A percentile compares a stretch with the other conserved stretches of the same genome.
Conservation (phyloP, 352 stramenopile genomes). For the Pythium folliculosum region DNA sequence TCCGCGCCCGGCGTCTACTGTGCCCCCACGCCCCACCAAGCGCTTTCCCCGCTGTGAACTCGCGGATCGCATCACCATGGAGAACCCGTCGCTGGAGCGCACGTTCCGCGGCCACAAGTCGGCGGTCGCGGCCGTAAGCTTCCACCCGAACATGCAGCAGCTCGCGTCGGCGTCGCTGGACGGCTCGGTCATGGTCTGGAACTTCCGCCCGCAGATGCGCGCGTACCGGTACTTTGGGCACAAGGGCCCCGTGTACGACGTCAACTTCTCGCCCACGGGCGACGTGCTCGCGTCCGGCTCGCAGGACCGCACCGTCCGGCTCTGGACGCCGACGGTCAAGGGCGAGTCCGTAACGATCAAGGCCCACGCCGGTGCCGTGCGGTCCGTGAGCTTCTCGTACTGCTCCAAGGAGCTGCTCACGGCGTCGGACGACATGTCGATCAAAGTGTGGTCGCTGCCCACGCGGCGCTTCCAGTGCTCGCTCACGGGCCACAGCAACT, state of each 20-base stretch:
- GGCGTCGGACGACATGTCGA: slow-evolving; percentile 91
- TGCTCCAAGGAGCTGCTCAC: slow-evolving; percentile 84
- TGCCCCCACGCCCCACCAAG: no score
- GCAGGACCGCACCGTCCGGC: slow-evolving; percentile 88
- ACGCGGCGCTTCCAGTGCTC: slow-evolving; percentile 86
- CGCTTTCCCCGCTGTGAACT: no score
- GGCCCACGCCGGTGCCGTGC: slow-evolving; percentile 63
- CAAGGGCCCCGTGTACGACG: slow-evolving; percentile 71
- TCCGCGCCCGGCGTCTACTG: no score
- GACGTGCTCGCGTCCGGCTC: slow-evolving; percentile 87
- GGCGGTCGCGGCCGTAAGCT: slow-evolving; percentile 74
- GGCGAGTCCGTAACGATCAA: slow-evolving; percentile 73
- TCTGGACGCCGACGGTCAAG: slow-evolving; percentile 88
- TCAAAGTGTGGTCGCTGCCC: slow-evolving; percentile 90
- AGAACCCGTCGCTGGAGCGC: slow-evolving; percentile 82
- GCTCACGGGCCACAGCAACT: slow-evolving; percentile 91
- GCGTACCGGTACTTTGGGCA: slow-evolving; percentile 85
- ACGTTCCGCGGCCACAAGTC: slow-evolving; percentile 88
- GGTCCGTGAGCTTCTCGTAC: slow-evolving; percentile 85
- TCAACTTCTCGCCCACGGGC: slow-evolving; percentile 81
- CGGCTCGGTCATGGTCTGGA: slow-evolving; percentile 90
- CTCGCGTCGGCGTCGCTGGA: slow-evolving; percentile 81
- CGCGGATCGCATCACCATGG: no score
- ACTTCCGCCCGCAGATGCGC: slow-evolving; percentile 82
- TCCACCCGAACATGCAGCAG: slow-evolving; percentile 87